Conservation (phyloP, 2,329 filamentous ascomycete species). For the Apiospora koreana region DNA sequence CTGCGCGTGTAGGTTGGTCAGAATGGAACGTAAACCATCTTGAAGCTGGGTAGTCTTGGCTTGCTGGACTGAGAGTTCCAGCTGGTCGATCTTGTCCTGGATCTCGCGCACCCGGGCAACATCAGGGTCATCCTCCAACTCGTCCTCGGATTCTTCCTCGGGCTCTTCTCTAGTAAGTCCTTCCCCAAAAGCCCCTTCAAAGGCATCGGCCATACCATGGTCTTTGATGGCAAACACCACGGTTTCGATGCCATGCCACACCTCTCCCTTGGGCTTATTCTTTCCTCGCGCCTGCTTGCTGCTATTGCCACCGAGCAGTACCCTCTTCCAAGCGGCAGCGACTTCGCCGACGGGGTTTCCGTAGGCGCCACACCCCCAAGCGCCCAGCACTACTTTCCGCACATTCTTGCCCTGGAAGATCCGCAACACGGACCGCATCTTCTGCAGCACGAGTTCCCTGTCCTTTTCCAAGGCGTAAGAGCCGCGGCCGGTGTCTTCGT, state of each 20-base stretch:
- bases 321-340: constrained; percentile 54
- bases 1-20: background rate
- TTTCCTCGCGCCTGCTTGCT: constrained; percentile 17
- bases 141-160: constrained; percentile 18
- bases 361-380: constrained; percentile 66
- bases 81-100: constrained; percentile 28
- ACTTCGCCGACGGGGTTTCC: constrained; percentile 63
- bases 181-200: constrained; percentile 49
- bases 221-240: constrained; percentile 62
- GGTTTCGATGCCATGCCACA: constrained; percentile 49
- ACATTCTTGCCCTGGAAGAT: constrained; percentile 48
- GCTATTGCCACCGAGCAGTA: constrained; percentile 34
- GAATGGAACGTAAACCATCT: constrained; percentile 22
- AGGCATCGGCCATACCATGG: constrained; percentile 50
- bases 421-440: constrained; percentile 60
- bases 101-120: constrained; percentile 24
- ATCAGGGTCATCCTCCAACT: constrained; percentile 18
- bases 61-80: constrained; percentile 27
- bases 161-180: constrained; percentile 35
- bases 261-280: constrained; percentile 27
- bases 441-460: constrained; percentile 49
- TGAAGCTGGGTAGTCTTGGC: constrained; percentile 28
- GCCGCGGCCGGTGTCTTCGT: constrained; percentile 16
- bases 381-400: constrained; percentile 57
- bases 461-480: constrained; percentile 49